Base-by-base conservation (phyloP, 352 stramenopile species). In the Pythium dissotocum region DNA sequence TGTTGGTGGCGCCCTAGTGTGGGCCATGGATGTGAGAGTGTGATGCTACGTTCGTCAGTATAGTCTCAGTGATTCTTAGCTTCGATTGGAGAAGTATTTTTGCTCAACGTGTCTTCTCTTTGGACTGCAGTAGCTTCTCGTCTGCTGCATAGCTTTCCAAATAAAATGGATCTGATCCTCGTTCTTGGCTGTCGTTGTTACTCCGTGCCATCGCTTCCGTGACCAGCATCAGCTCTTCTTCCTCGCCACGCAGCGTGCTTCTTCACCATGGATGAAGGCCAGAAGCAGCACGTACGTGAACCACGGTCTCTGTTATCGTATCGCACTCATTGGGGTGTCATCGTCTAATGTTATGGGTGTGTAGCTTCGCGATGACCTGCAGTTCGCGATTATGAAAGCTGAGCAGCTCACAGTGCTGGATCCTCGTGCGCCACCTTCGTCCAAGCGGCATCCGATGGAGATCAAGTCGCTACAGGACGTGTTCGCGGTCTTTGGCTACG, bases 321-420 rank as follows among this genome's bases (percentile, higher is more conserved):
- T 55, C 42, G 21, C 1, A 18, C 1, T 2, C 14, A n/a, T 21
- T 8, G 18, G 4, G 13, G 14, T 18, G 42, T 1, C 5, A 21
- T 28, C 48, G n/a, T 21, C 32, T 33, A 8, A 24, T 33, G 21
- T 18, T 13, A 33, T 54, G 48, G 21, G 1, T 16, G 7, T 30
- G 48, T 58, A 92, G 85, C 70, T 93, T 24, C 81, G 80, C 14
- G 78, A 91, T 69, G 83, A 93, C 38, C 60, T 91, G 14, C 77
- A 88, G 57, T 91, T 93, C 66, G 85, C 85, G 7, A 88, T 93
- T 55, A 78, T 91, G 67, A 83, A 89, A 32, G 69, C 65, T 16
- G 80, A 93, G 48, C 70, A 85, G 18, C 65, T 87, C 6, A 72
- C 63, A 4, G 73, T 85, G 36, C 70, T 89, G 2, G 78, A 90